phyloP scores from a whole-genome alignment of 768 basidiomycete genomes.

The Tephrocybe sp. region DNA sequence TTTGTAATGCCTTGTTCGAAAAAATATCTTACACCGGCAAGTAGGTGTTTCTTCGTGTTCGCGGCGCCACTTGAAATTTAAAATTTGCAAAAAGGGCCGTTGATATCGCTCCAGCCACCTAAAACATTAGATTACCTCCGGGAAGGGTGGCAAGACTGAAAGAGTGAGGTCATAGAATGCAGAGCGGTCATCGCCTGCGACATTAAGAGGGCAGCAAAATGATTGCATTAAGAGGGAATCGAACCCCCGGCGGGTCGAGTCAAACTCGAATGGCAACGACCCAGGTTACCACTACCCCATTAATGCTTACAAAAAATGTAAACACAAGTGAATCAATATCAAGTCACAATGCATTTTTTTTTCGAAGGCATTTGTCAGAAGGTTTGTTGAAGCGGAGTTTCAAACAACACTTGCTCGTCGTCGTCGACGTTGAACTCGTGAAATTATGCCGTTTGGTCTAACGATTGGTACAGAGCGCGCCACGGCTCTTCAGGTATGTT shows the following conservation, averaged over 20 bases:
- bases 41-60: no score
- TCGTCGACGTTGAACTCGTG: constrained; percentile 22
- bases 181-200: no score
- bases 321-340: background rate
- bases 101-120: no score
- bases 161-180: no score
- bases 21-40: no score
- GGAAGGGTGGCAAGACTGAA: no score
- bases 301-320: constrained; percentile 24
- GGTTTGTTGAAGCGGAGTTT: constrained; percentile 28
- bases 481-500: constrained; percentile 60
- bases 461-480: constrained; percentile 82
- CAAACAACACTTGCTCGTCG: constrained; percentile 26
- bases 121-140: no score
- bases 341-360: background rate
- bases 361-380: constrained; percentile 9
- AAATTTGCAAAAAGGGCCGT: no score
- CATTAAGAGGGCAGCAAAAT: no score
- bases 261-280: no score
- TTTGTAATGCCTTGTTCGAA: no score
- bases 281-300: constrained; percentile 29
- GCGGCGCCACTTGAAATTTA: no score
- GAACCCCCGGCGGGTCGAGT: constrained; percentile 87
- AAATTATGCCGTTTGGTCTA: constrained; percentile 70
- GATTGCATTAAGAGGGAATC: constrained; percentile 88